Percentiles rank a stretch among this genome's conserved stretches.
These are phyloP conservation scores for Udeniomyces megalosporus DNA, from an alignment of 768 basidiomycete genomes.

Conservation along the genomic window DNA sequence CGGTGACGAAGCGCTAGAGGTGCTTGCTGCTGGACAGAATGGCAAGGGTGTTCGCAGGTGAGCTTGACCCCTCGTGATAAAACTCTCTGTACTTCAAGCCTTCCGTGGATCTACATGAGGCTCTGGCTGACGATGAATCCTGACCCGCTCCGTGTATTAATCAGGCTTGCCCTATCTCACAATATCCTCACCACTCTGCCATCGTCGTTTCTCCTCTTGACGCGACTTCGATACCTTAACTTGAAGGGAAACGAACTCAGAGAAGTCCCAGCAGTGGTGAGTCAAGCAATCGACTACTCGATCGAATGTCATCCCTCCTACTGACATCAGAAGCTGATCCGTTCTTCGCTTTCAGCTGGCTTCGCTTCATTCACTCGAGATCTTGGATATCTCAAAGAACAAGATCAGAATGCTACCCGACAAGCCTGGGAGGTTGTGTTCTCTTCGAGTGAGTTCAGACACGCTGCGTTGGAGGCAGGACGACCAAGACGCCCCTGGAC, in stretches of 20 bases:
- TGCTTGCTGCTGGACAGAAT: background rate
- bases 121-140: background rate
- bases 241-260: conserved; percentile 50
- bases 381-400: conserved; percentile 86
- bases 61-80: background rate
- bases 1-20: background rate
- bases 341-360: conserved; percentile 14
- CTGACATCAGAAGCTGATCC: background rate
- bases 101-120: background rate
- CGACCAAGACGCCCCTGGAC: background rate
- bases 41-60: conserved; percentile 4
- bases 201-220: conserved; percentile 28
- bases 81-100: background rate
- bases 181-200: conserved; percentile 70
- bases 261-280: conserved; percentile 69
- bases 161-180: conserved; percentile 67
- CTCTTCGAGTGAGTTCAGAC: conserved; percentile 41
- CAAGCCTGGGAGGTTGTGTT: conserved; percentile 52
- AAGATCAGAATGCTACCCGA: conserved; percentile 64
- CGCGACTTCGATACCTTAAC: conserved; percentile 29
- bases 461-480: conserved; percentile 16
- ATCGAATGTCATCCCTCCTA: too few relatives aligned
- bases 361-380: conserved; percentile 69
- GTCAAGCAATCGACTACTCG: conserved; percentile 27
- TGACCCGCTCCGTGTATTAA: background rate